Evolutionary conservation across 1,284 basidiomycete genomes (phyloP).

Genomic region (Schizophyllum amplum): DNA sequence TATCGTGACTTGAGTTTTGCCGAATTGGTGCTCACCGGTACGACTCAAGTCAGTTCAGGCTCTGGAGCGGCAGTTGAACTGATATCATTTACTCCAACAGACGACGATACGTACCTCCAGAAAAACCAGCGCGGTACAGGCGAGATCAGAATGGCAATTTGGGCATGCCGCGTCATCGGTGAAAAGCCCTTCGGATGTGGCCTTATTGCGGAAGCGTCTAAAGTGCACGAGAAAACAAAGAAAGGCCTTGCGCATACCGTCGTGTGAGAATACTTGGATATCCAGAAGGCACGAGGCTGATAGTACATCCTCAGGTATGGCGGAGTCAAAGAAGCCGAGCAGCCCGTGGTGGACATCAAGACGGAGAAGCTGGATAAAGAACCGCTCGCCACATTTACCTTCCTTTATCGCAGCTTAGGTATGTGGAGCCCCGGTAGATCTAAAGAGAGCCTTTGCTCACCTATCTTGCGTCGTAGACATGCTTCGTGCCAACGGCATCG

Average conservation of each 20-base stretch:
- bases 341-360: no score
- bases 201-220: no score
- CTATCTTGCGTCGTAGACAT: constrained; percentile 1
- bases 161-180: no score
- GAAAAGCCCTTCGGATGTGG: no score
- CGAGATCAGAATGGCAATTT: not conserved
- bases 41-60: no score
- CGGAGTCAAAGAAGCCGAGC: no score
- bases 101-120: not conserved
- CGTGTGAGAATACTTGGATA: not conserved
- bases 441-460: not conserved
- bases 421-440: no score
- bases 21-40: not conserved
- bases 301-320: no score
- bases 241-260: not conserved
- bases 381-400: not conserved
- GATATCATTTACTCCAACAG: no score
- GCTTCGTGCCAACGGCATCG: constrained; percentile 3
- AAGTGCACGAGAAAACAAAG: not conserved
- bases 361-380: not conserved
- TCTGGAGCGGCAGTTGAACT: no score
- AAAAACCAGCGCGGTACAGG: not conserved
- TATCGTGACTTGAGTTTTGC: not conserved
- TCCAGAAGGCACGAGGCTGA: no score
- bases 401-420: not conserved